Conservation (phyloP, 2,329 filamentous ascomycete genomes). For the Emericellopsis cladophorae region DNA sequence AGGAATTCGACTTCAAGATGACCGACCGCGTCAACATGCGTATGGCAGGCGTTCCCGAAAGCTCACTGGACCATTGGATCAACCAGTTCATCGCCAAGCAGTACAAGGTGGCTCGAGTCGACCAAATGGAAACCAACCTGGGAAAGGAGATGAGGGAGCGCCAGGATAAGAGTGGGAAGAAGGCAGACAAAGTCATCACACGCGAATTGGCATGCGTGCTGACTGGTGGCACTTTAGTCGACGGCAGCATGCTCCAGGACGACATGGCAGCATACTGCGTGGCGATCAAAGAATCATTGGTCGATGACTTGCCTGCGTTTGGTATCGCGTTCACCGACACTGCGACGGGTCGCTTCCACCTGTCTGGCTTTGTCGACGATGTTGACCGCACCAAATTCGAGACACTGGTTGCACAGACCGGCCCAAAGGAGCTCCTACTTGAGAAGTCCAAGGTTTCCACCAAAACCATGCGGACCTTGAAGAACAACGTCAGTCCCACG, state of each 20-base stretch:
- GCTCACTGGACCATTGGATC: slow-evolving; percentile 91
- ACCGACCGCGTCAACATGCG: slow-evolving; percentile 98
- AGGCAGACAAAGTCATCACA: slow-evolving; percentile 85
- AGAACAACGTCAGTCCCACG: slow-evolving; percentile 86
- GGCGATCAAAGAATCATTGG: slow-evolving; percentile 74
- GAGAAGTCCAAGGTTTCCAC: slow-evolving; percentile 79
- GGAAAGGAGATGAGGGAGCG: slow-evolving; percentile 98
- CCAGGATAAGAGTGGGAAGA: slow-evolving; percentile 50
- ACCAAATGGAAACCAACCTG: slow-evolving; percentile 91
- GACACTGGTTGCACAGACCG: slow-evolving; percentile 86
- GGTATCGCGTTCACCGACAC: slow-evolving; percentile 92
- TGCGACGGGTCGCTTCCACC: slow-evolving; percentile 85
- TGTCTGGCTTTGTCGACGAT: slow-evolving; percentile 89
- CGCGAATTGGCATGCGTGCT: slow-evolving; percentile 84
- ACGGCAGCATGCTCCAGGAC: slow-evolving; percentile 92
- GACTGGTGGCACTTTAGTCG: slow-evolving; percentile 84
- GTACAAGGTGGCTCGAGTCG: slow-evolving; percentile 91
- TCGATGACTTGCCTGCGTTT: slow-evolving; percentile 68
- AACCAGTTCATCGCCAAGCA: slow-evolving; percentile 98
- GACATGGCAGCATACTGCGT: slow-evolving; percentile 97
- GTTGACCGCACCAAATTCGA: slow-evolving; percentile 92
- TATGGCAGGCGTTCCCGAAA: slow-evolving; percentile 96
- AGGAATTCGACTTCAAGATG: slow-evolving; percentile 93
- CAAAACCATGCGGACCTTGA: slow-evolving; percentile 85
- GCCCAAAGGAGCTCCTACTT: slow-evolving; percentile 75